These are phyloP conservation scores for Blastobotrys apis DNA, from an alignment of 1,139 yeast species.

Conservation along the genomic window DNA sequence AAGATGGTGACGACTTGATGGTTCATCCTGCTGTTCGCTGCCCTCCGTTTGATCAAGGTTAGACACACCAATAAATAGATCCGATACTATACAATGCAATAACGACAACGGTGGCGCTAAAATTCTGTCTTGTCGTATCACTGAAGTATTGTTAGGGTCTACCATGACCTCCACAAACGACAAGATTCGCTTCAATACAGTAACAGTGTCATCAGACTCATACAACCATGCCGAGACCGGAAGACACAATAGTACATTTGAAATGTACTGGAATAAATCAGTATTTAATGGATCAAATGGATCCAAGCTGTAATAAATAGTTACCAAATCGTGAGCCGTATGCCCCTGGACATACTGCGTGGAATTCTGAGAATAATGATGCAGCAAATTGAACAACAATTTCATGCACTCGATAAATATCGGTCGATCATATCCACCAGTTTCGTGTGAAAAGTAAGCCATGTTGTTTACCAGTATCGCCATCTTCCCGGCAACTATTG, in stretches of 20 bases:
- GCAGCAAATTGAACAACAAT: slow-evolving; percentile 22
- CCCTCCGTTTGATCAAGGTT: slow-evolving; percentile 1
- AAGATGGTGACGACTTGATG: slow-evolving; percentile 1
- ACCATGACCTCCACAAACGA: slow-evolving; percentile 14
- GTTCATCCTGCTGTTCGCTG: neutral
- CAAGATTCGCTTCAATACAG: slow-evolving; percentile 12
- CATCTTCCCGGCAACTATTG: slow-evolving; percentile 16
- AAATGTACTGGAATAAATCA: slow-evolving; percentile 20
- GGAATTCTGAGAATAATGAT: slow-evolving; percentile 21
- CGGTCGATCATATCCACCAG: slow-evolving; percentile 12
- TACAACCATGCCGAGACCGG: slow-evolving; percentile 19
- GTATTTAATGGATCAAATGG: slow-evolving; percentile 10
- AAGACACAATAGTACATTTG: slow-evolving; percentile 19
- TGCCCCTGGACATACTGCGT: slow-evolving; percentile 14
- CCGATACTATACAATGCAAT: slow-evolving; percentile 16
- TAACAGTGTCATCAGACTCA: slow-evolving; percentile 6
- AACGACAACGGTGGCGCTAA: slow-evolving; percentile 19
- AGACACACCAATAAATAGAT: too few relatives aligned
- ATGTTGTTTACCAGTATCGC: slow-evolving; percentile 3
- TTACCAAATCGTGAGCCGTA: slow-evolving; percentile 16
- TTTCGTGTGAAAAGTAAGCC: neutral
- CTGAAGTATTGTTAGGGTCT: slow-evolving; percentile 10
- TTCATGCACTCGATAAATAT: slow-evolving; percentile 24
- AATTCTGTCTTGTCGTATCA: slow-evolving; percentile 16
- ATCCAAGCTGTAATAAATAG: slow-evolving; percentile 14